These are phyloP conservation scores for Sphagnum contortum DNA, from an alignment of 225 moss, liverwort and hornwort species.

Conservation along the genomic window DNA sequence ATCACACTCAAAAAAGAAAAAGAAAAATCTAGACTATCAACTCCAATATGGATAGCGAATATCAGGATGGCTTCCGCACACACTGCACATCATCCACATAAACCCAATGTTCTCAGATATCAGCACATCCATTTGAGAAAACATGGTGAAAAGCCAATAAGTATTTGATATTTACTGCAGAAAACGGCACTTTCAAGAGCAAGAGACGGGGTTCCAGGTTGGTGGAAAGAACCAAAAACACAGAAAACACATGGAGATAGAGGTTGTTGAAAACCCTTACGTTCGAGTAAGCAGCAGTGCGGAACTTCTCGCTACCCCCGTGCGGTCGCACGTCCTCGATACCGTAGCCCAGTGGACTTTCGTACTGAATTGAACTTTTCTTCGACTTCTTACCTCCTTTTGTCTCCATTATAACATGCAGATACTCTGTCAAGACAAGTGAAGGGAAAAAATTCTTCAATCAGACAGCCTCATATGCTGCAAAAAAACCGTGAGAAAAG, in stretches of 20 bases:
- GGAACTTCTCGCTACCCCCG: conserved; percentile 98
- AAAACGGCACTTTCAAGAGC: too few species aligned
- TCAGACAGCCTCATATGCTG: not conserved
- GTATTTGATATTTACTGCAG: too few species aligned
- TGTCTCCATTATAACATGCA: conserved; percentile 99
- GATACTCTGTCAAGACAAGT: conserved; percentile 15
- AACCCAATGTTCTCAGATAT: too few species aligned
- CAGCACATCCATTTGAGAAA: too few species aligned
- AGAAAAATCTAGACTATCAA: conserved; percentile 23
- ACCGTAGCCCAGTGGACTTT: conserved; percentile 85
- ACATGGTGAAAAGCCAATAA: too few species aligned
- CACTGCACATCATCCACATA: conserved; percentile 49
- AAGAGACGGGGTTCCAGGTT: too few species aligned
- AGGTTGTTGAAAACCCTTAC: conserved; percentile 25
- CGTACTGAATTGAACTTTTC: conserved; percentile 70
- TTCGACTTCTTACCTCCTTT: conserved; percentile 72
- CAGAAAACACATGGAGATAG: too few species aligned
- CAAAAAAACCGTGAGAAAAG: too few species aligned
- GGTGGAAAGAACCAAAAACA: too few species aligned
- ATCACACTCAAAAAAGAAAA: conserved; percentile 35
- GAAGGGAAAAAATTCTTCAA: not conserved
- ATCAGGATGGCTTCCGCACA: conserved; percentile 99
- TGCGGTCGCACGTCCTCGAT: conserved; percentile 99
- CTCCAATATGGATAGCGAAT: conserved; percentile 35
- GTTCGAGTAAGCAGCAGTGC: conserved; percentile 91